Evolutionary conservation across 2,329 filamentous ascomycete genomes (phyloP), one percentile per base, ranked within the genome.

Genomic region (Pseudogymnoascus sp.): DNA sequence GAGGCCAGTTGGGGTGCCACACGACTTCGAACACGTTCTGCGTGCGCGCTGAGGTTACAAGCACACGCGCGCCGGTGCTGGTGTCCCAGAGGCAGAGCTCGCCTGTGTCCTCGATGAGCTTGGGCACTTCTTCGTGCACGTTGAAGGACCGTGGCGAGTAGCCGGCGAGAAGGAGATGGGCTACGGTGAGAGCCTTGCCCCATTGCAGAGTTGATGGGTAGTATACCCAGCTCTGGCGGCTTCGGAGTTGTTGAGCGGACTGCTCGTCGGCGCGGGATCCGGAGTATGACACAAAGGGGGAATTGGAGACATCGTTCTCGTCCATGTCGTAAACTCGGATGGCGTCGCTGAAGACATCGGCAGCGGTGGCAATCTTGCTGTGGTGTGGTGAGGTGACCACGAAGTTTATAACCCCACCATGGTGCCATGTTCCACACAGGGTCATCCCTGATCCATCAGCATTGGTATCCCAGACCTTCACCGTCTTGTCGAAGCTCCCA

Each of bases 21-120:
- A 79, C 75, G 1, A 87, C 82, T 68, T 88, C 85, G 50, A 88
- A 88, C 1, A 87, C 83, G 64, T 88, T 87, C 53, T 83, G 79
- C 0, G 79, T 80, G 0, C 79, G 80, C 1, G 78, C 80, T 2
- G 81, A 80, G 19, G 78, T 74, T 3, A 87, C 77, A 4, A 75
- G 76, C 50, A 85, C 74, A 50, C 78, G 75, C 0, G 50, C 35
- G 1, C 63, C 63, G 1, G 74, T 75, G 0, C 71, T 63, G 0
- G 81, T 79, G 69, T 88, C 78, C 83, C 84, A 87, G 1, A 87
- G 71, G 42, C 81, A 82, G 2, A 87, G 78, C 68, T 87, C 84
- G 9, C 85, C 85, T 0, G 83, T 80, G 60, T 83, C 78, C n/a
- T 69, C 70, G 67, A 83, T 82, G 21, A 85, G 82, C 40, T 81